These are phyloP conservation scores for Leccinum broughii DNA, from an alignment of 768 basidiomycete species.

Conservation along the genomic window DNA sequence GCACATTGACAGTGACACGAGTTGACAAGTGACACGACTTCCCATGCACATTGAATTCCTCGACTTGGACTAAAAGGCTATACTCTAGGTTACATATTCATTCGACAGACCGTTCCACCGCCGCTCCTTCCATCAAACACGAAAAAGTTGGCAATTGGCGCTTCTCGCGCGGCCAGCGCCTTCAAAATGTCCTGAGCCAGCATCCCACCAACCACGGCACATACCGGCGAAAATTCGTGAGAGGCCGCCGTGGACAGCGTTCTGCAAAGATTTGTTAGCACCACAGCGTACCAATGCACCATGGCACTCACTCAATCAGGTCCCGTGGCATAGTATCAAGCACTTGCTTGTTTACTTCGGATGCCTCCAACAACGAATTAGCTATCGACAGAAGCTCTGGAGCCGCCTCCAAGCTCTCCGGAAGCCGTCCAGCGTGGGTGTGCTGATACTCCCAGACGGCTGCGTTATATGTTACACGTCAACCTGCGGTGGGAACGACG, in stretches of 20 bases:
- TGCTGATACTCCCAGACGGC: constrained; percentile 85
- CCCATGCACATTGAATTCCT: not conserved
- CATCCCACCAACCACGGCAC: constrained; percentile 94
- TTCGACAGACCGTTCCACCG: constrained; percentile 63
- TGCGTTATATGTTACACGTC: constrained; percentile 34
- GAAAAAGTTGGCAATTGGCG: constrained; percentile 91
- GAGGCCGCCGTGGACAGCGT: constrained; percentile 65
- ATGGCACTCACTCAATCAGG: constrained; percentile 55
- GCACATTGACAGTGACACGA: not conserved
- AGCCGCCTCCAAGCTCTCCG: constrained; percentile 46
- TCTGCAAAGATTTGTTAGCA: constrained; percentile 43
- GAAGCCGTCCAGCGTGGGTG: constrained; percentile 55
- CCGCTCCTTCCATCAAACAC: constrained; percentile 85
- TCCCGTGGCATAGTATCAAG: constrained; percentile 56
- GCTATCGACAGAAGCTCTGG: constrained; percentile 65
- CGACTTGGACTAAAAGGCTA: not conserved
- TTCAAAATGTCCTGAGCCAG: constrained; percentile 94
- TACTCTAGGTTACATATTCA: constrained; percentile 40
- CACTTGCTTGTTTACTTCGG: constrained; percentile 71
- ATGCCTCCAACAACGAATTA: constrained; percentile 56
- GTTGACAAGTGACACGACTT: not conserved
- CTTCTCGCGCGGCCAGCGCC: constrained; percentile 84
- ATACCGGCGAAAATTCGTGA: constrained; percentile 89
- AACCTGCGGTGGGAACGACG: constrained; percentile 4
- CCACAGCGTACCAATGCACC: not conserved